Base-by-base conservation (phyloP, 2,329 filamentous ascomycete species). In the Alternaria atra region DNA sequence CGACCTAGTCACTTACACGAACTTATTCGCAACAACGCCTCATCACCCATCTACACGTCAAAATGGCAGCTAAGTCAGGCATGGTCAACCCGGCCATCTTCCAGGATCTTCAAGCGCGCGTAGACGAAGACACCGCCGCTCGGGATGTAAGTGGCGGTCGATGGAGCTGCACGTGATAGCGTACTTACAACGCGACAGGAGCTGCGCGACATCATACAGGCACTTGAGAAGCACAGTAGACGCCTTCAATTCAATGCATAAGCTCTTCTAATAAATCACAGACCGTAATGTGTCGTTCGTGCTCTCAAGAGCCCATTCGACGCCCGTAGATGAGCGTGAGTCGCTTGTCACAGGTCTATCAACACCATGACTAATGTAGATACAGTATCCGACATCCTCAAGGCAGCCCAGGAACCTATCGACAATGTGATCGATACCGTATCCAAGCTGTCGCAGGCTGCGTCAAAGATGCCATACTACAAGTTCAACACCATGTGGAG, bases 401-500 rank as follows among this genome's bases (percentile, higher is more conserved):
- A 85, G 10, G 86, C 91, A 67, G 89, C 92, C 1, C 87, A 93
- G 61, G 81, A 83, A 62, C 86, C 87, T 58, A 91, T 98, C 76
- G 83, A 86, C 65, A 86, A 91, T 35, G 89, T 97, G 77, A 86
- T 91, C 57, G 83, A 87, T 48, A 90, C 90, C 44, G 86, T 97
- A 46, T 81, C 83, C 58, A 88, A 90, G 68, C 87, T 99, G 44
- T 86, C 88, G 63, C 81, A 85, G 55, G 86, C 92, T 55, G 93
- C 94, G 2, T 94, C 93, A 27, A 86, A 91, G 77, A 90, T 96
- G 73, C 94, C 95, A 0, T 99, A 98, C 84, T 99, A 98, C 88
- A 97, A 97, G 86, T 97, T 96, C 83, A 97, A 97, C 80, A 83
- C 85, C 58, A 88, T 93, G 77, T 99, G 95, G 95, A 87, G 89